Conservation (phyloP, 2,329 filamentous ascomycete species). For the Fusarium musae region DNA sequence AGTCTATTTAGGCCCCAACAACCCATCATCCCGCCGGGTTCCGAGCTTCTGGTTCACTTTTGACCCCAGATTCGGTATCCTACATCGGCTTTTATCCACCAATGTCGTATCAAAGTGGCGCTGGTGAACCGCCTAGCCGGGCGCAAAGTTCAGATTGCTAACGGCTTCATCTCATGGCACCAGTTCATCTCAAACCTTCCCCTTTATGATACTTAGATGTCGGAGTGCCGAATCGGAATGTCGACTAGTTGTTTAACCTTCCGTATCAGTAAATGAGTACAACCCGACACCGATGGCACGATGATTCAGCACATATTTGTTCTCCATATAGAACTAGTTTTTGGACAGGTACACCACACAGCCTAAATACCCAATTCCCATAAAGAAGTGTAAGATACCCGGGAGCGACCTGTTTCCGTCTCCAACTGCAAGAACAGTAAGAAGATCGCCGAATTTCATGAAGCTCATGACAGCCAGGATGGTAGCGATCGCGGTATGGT, state of each 20-base stretch:
- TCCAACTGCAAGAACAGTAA: background rate
- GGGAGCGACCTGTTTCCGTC: background rate
- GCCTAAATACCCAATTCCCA: background rate
- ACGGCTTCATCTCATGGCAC: background rate
- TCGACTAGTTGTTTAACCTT: background rate
- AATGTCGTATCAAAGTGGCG: background rate
- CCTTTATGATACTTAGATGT: no score
- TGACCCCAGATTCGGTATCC: background rate
- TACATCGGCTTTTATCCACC: background rate
- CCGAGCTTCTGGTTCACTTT: background rate
- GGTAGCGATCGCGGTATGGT: background rate
- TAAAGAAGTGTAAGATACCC: background rate
- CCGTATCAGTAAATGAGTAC: background rate
- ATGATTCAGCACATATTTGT: no score
- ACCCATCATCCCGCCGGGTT: background rate
- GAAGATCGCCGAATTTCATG: background rate
- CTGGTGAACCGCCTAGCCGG: background rate
- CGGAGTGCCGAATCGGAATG: no score
- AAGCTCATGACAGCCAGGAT: background rate
- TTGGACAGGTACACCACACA: background rate
- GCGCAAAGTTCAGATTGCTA: background rate
- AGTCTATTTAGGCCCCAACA: background rate
- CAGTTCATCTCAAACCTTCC: background rate
- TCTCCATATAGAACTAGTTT: background rate
- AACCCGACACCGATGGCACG: background rate